Evolutionary conservation across 495 filamentous ascomycete species (phyloP), one percentile per base, ranked within the genome.

Genomic region (Xylaria sp.): DNA sequence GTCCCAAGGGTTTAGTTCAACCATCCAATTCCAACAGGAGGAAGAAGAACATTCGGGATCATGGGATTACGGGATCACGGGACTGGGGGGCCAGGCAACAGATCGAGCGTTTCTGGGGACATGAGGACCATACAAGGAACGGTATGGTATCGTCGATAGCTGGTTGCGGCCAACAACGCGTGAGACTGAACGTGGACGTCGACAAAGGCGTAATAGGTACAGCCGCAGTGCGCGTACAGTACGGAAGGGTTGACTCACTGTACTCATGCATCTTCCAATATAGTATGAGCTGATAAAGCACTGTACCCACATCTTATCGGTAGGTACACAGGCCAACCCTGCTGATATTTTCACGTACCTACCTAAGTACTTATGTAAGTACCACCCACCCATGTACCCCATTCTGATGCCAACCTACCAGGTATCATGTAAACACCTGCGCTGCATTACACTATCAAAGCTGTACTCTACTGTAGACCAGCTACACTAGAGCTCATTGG

Each of bases 181-280:
- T 59, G 57, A 37, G 33, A 59, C 57, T 17, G 9, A 33, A n/a
- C 5, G 19, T 15, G 5, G 17, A 37, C 57, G 33, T 59, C 37
- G 33, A 59, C 57, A 59, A 55, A 59, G 57, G 55, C 55, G 29
- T 58, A 35, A 12, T 12, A 59, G 31, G 57, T 37, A 59, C 57
- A 59, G 33, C 17, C 29, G 9, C 14, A 37, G 57, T 37, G 57
- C 57, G 57, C 57, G 57, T 21, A 59, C 33, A 35, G 57, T 37
- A 35, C n/a, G 12, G 17, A 5, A 17, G 9, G 29, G 6, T 21
- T 3, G 5, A 55, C 2, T 7, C 4, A 59, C 57, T 59, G 57
- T 59, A 9, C 14, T 29, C 41, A 6, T 17, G n/a, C 9, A 50
- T 50, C 48, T 50, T n/a, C 0, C 1, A 11, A 44, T 50, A 24